phyloP scores from a whole-genome alignment of 2,329 filamentous ascomycete species.

The Diaporthe vaccinii region DNA sequence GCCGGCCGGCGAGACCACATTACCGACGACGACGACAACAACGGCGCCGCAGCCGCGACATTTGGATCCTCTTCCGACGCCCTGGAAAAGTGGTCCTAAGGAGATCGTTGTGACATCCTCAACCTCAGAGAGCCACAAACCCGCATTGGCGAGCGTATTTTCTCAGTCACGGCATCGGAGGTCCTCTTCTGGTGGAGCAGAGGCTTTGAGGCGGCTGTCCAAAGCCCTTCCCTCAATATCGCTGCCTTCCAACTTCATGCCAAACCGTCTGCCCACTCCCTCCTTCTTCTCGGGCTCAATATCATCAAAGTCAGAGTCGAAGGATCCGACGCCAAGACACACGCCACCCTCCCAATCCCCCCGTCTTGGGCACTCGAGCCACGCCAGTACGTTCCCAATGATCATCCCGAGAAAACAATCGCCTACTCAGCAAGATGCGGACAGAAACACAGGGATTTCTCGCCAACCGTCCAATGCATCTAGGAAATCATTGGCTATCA shows the following conservation, averaged over 20 bases:
- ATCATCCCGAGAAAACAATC: slow-evolving; percentile 25
- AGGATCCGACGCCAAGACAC: slow-evolving; percentile 43
- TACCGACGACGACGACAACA: slow-evolving; percentile 8
- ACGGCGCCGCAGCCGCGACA: slow-evolving; percentile 41
- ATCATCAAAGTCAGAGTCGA: slow-evolving; percentile 47
- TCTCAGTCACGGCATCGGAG: slow-evolving; percentile 61
- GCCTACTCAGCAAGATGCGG: slow-evolving; percentile 36
- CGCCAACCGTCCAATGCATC: slow-evolving; percentile 37
- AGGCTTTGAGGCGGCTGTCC: slow-evolving; percentile 69
- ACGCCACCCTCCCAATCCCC: slow-evolving; percentile 43
- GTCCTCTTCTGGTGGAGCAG: slow-evolving; percentile 68
- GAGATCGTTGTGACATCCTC: slow-evolving; percentile 48
- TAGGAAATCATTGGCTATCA: slow-evolving; percentile 56
- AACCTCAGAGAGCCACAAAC: slow-evolving; percentile 47
- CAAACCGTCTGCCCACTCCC: slow-evolving; percentile 52
- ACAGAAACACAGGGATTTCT: slow-evolving; percentile 28
- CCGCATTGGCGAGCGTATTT: slow-evolving; percentile 61
- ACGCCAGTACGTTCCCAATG: slow-evolving; percentile 33
- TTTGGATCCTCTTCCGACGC: slow-evolving; percentile 46
- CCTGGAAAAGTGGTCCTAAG: slow-evolving; percentile 60
- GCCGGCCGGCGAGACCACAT: not conserved
- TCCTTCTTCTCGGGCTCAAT: slow-evolving; percentile 56
- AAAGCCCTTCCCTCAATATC: slow-evolving; percentile 70
- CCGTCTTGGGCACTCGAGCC: slow-evolving; percentile 42
- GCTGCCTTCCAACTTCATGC: slow-evolving; percentile 56